phyloP scores from a whole-genome alignment of 139 green algal species.

The Gonium pectorale region DNA sequence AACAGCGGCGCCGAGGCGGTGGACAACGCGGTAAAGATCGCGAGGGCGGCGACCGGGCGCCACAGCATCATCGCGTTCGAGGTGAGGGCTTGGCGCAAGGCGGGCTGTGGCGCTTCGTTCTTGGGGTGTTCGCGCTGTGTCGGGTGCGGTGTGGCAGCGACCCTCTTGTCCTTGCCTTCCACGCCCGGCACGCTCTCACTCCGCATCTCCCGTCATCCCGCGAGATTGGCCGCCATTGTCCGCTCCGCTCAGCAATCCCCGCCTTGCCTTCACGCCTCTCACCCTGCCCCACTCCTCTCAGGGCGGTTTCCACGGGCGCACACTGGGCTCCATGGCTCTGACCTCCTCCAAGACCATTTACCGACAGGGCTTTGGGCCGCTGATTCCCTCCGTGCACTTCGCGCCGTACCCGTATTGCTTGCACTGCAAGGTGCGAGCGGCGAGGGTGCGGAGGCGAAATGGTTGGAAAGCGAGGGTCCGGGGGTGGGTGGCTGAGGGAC shows the following conservation, averaged over 20 bases:
- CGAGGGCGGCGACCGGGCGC: slow-evolving; percentile 73
- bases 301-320: slow-evolving; percentile 86
- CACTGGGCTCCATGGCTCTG: slow-evolving; percentile 83
- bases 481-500: background rate
- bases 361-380: slow-evolving; percentile 77
- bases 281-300: slow-evolving; percentile 26
- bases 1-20: slow-evolving; percentile 81
- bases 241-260: no score
- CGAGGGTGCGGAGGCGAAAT: no score
- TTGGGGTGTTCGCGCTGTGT: no score
- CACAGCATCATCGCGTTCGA: slow-evolving; percentile 89
- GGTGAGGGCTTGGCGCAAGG: no score
- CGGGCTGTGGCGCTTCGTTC: no score
- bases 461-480: no score
- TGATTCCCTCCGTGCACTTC: slow-evolving; percentile 74
- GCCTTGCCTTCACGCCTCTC: background rate
- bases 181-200: no score
- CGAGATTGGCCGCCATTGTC: no score
- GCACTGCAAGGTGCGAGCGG: slow-evolving; percentile 75
- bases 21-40: slow-evolving; percentile 91
- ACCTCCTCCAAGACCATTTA: slow-evolving; percentile 87
- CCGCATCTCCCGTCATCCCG: no score
- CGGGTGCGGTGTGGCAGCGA: no score
- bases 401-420: slow-evolving; percentile 90
- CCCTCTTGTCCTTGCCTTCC: no score